Base-by-base conservation (phyloP, 495 filamentous ascomycete species). In the Thozetella sp. region DNA sequence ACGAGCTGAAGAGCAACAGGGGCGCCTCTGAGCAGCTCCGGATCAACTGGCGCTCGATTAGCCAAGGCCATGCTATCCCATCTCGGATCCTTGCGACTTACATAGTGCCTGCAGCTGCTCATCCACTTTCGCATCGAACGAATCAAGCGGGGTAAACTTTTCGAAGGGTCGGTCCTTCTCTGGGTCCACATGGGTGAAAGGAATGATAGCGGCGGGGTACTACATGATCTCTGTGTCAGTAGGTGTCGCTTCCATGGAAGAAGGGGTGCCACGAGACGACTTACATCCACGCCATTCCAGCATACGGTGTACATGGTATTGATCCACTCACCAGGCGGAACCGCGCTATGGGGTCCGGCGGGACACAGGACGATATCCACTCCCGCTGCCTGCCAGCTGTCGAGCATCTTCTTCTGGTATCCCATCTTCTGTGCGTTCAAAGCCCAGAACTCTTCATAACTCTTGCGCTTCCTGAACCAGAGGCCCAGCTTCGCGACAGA, bases 1-100 rank as follows among this genome's bases (percentile, higher is more conserved):
- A 72, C 67, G 20, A 74, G 37, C 61, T 74, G 71, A 55, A 74
- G 52, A 34, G 65, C 63, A 17, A 71, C 71, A 11, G 71, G 71
- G 25, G 71, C 69, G 1, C 71, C 69, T 13, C 61, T 67, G 34
- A 72, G 63, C 4, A 70, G 62, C 55, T 69, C 59, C 17, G 69
- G 65, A 45, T 74, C 65, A 59, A 72, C 71, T 73, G 43, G 2
- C 43, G 25, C 3, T 30, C 23, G 54, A n/a, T 68, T 34, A 66
- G 56, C 34, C 13, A 6, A n/a, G 20, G 3, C 40, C 22, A 37
- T 37, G 15, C 30, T 37, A 15, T 6, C 15, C 15, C 30, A 6
- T 37, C 6, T 37, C 6, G 30, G 30, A 37, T 37, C 6, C 6
- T 6, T 37, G 30, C 30, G 6, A 37, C 30, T 37, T 37, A 37